phyloP scores from a whole-genome alignment of 305 asterid genomes.

The Fraxinus angustifolia region DNA sequence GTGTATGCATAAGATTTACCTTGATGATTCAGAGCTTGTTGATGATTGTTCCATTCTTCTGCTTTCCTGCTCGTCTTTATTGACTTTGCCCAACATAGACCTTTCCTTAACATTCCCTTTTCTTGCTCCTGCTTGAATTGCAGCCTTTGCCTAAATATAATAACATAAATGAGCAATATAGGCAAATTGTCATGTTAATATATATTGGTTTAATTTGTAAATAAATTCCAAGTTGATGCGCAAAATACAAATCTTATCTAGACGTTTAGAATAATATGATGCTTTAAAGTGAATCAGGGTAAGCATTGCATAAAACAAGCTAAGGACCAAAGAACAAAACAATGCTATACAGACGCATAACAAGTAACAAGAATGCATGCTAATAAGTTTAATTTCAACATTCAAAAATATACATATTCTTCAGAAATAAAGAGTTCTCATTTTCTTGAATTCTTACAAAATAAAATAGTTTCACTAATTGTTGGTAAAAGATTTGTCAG shows the following conservation, averaged over 20 bases:
- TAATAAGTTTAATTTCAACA: neutral
- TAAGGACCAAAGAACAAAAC: neutral
- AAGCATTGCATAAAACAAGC: neutral
- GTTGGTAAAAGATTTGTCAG: neutral
- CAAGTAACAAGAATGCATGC: neutral
- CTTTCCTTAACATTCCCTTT: constrained; percentile 72
- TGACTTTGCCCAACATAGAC: constrained; percentile 51
- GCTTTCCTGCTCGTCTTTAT: constrained; percentile 58
- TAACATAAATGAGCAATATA: constrained; percentile 24
- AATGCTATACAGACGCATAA: neutral
- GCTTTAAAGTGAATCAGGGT: neutral
- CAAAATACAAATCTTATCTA: neutral
- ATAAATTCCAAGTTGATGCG: neutral
- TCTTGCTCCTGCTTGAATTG: constrained; percentile 63
- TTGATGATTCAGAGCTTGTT: constrained; percentile 52
- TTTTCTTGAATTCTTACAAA: neutral
- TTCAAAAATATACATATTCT: neutral
- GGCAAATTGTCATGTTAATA: constrained; percentile 1
- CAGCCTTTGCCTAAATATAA: constrained; percentile 73
- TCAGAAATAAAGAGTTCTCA: neutral
- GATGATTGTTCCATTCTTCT: constrained; percentile 45
- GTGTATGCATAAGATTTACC: constrained; percentile 33
- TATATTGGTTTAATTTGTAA: neutral
- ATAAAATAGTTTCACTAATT: constrained; percentile 7
- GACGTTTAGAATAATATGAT: neutral